These are phyloP conservation scores for Allantophomopsis lycopodina DNA, from an alignment of 2,329 filamentous ascomycete genomes.

Conservation along the genomic window DNA sequence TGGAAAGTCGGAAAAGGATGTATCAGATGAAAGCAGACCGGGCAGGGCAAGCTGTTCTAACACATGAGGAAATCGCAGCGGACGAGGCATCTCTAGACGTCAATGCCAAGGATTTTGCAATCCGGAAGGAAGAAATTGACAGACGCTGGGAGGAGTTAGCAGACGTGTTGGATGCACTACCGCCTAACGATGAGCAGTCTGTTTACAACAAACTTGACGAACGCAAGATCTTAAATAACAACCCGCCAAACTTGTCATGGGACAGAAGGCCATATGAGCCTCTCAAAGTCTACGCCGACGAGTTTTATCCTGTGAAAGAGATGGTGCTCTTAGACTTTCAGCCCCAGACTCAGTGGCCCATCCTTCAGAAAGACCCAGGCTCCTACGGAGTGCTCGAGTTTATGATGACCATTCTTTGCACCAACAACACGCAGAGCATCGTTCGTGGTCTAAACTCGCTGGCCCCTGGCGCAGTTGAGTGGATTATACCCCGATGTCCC, in stretches of 20 bases:
- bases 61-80: no score
- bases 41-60: no score
- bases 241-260: conserved; percentile 44
- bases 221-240: conserved; percentile 31
- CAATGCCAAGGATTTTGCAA: no score
- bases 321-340: conserved; percentile 53
- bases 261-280: conserved; percentile 62
- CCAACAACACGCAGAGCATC: conserved; percentile 21
- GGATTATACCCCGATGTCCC: conserved; percentile 31
- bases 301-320: conserved; percentile 52
- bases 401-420: conserved; percentile 29
- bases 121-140: conserved; percentile 10
- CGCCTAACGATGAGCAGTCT: conserved; percentile 19
- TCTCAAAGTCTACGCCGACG: conserved; percentile 37
- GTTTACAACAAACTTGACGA: conserved; percentile 35
- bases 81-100: no score
- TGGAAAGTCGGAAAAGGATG: not conserved
- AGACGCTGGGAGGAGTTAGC: conserved; percentile 10
- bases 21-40: no score
- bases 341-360: conserved; percentile 36
- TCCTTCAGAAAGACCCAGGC: conserved; percentile 26
- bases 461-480: conserved; percentile 45
- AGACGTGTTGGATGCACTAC: conserved; percentile 3
- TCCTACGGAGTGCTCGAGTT: conserved; percentile 36
- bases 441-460: conserved; percentile 32